phyloP scores from a whole-genome alignment of 768 basidiomycete species.

The Mycena filopes region DNA sequence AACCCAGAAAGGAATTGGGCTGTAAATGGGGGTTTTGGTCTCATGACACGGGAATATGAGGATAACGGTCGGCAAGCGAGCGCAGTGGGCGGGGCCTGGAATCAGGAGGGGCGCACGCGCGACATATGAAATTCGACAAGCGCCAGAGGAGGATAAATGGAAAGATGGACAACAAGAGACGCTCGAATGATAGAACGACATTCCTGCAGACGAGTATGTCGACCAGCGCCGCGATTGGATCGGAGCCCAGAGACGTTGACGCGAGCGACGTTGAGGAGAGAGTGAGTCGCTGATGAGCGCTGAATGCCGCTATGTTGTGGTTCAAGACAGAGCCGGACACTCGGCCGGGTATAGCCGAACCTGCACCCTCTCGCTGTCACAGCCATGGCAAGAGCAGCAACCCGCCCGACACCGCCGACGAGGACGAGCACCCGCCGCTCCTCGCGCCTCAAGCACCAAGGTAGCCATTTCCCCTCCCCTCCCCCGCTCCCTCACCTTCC shows the following conservation, averaged over 20 bases:
- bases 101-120: conserved; percentile 4
- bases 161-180: conserved; percentile 9
- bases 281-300: no score
- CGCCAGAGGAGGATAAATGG: conserved; percentile 17
- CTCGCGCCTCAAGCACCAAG: conserved; percentile 29
- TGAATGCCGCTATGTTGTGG: no score
- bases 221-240: no score
- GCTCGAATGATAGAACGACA: neutral
- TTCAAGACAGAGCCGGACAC: no score
- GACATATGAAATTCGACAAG: conserved; percentile 17
- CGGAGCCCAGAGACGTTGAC: no score
- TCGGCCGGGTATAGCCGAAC: no score
- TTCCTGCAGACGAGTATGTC: no score
- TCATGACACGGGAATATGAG: neutral
- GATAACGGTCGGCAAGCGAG: no score
- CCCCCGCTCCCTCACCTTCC: conserved; percentile 1
- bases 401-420: conserved; percentile 17
- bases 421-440: conserved; percentile 30
- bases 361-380: conserved; percentile 25
- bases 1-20: conserved; percentile 12
- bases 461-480: conserved; percentile 11
- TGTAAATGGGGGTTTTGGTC: neutral
- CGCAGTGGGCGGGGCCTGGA: neutral
- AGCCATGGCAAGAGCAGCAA: conserved; percentile 31
- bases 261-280: no score